These are phyloP conservation scores for Kodamaea alishanica DNA, from an alignment of 1,139 yeast genomes.

Conservation along the genomic window DNA sequence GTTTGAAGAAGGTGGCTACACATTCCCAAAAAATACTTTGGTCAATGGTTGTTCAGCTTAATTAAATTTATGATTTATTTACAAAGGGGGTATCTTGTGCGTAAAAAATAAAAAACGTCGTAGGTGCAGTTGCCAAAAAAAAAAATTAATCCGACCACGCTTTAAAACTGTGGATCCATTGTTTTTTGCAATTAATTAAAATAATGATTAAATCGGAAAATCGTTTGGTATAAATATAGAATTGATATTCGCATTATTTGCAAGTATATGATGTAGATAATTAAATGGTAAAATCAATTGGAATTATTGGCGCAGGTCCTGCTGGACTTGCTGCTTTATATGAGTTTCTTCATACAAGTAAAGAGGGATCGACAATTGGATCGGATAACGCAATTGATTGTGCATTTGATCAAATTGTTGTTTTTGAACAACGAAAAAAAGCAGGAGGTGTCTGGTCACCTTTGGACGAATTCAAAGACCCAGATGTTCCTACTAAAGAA, in stretches of 20 bases:
- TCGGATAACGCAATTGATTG: constrained; percentile 1
- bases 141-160: too few species aligned
- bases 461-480: constrained; percentile 21
- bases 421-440: constrained; percentile 30
- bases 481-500: constrained; percentile 28
- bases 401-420: constrained; percentile 20
- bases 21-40: constrained; percentile 22
- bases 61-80: not conserved
- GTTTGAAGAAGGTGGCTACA: constrained; percentile 23
- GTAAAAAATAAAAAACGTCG: too few species aligned
- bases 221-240: too few species aligned
- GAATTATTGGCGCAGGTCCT: constrained; percentile 38
- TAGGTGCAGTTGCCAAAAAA: too few species aligned
- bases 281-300: constrained; percentile 15
- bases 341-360: constrained; percentile 32
- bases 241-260: too few species aligned
- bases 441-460: constrained; percentile 40
- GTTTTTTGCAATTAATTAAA: too few species aligned
- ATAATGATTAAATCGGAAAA: too few species aligned
- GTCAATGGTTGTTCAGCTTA: constrained; percentile 7
- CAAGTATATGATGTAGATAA: too few species aligned
- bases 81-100: too few species aligned
- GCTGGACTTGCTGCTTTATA: constrained; percentile 36
- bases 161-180: too few species aligned
- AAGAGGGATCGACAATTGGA: constrained; percentile 30